Base-by-base conservation (phyloP, 1,139 yeast species). In the Debaryomyces fabryi region DNA sequence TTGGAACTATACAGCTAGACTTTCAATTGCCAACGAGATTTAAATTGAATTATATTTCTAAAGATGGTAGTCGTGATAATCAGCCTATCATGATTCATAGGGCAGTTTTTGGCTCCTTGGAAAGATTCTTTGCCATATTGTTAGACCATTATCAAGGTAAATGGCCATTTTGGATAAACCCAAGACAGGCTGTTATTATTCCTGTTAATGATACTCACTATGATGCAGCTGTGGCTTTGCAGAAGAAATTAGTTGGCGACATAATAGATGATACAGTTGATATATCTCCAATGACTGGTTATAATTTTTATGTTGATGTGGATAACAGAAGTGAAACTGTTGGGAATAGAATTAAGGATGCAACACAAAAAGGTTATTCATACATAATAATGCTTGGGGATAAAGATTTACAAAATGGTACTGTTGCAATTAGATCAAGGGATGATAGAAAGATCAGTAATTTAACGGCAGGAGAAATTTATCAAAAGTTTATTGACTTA, bases 151-250 rank as follows among this genome's bases (percentile, higher is more conserved):
- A 84, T 65, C 82, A 82, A 49, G 99, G 99, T 0, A 87, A 87
- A 57, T 93, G 99, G 99, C 99, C 99, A 10, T 93, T 95, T 64
- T 93, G 99, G 99, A 69, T 93, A 50, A 89, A 88, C 52, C 97
- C 99, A n/a, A 79, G 96, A 55, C 99, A 93, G 65, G 96, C 95
- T 0, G 76, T 88, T 39, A 79, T 93, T 3, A 78, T 95, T 5
- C 98, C 99, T 1, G 86, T 93, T 4, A 85, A 86, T 47, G 78
- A 74, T 6, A 61, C 73, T 5, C 90, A 87, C 62, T 59, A 59
- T 9, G 77, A 65, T 16, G 74, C 79, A 50, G 93, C 96, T 1
- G 68, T 75, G 43, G 66, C 73, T 18, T 64, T 85, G 3, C 81
- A 78, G 30, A 58, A 63, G 9, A 50, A 62, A 45, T 67, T 86